phyloP scores from a whole-genome alignment of 164 flowering plant species.

The Santalum album region DNA sequence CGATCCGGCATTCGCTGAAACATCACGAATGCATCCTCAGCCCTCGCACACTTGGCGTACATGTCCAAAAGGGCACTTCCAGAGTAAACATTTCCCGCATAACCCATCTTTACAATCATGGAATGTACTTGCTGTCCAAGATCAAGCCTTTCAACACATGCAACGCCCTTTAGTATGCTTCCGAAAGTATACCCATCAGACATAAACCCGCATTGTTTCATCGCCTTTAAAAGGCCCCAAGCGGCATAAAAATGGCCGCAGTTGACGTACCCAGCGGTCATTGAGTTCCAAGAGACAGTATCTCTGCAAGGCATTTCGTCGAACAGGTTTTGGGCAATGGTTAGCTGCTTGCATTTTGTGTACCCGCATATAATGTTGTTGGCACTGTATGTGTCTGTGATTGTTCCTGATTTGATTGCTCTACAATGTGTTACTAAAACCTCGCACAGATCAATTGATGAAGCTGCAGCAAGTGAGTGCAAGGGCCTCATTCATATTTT shows the following conservation, averaged over 20 bases:
- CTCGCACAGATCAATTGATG: conserved; percentile 10
- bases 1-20: conserved; percentile 38
- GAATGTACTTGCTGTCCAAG: conserved; percentile 58
- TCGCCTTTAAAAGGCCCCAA: conserved; percentile 28
- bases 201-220: conserved; percentile 40
- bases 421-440: conserved; percentile 29
- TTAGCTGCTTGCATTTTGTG: conserved; percentile 30
- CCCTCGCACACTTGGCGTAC: conserved; percentile 65
- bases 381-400: conserved; percentile 31
- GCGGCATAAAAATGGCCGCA: conserved; percentile 27
- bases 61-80: conserved; percentile 71
- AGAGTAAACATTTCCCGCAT: conserved; percentile 40
- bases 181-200: conserved; percentile 59
- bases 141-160: conserved; percentile 14
- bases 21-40: conserved; percentile 45
- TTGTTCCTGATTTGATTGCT: conserved; percentile 35
- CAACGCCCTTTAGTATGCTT: conserved; percentile 59
- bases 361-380: conserved; percentile 48
- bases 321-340: conserved; percentile 47
- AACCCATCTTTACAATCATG: conserved; percentile 40
- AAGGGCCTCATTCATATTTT: conserved; percentile 30
- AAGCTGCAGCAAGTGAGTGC: conserved; percentile 10
- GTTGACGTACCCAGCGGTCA: conserved; percentile 52
- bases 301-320: conserved; percentile 68
- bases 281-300: conserved; percentile 72